Evolutionary conservation across 2,329 filamentous ascomycete genomes (phyloP).

Genomic region (Colletotrichum tropicicola): DNA sequence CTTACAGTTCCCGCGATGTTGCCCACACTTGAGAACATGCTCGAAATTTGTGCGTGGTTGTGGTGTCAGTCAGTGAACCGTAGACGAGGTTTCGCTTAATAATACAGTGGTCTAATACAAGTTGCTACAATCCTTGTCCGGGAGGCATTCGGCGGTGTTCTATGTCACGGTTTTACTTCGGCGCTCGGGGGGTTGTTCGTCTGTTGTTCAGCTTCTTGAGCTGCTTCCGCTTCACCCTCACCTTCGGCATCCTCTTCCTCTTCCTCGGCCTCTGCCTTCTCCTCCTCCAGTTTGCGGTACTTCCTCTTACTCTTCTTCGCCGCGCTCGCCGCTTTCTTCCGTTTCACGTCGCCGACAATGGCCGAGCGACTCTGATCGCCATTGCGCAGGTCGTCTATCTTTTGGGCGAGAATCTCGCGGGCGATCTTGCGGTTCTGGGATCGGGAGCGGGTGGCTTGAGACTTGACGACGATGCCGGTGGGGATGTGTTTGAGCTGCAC

Average conservation of each 20-base stretch:
- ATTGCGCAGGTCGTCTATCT: conserved; percentile 75
- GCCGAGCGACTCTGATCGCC: conserved; percentile 74
- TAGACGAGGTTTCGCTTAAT: not conserved
- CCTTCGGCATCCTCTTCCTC: conserved; percentile 27
- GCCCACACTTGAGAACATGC: not conserved
- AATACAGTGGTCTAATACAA: not conserved
- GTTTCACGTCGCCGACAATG: conserved; percentile 70
- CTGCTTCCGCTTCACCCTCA: conserved; percentile 21
- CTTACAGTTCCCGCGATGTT: conserved; percentile 36
- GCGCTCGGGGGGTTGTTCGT: conserved; percentile 4
- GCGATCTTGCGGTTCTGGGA: conserved; percentile 90
- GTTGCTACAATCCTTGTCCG: not conserved
- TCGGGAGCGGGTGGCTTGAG: conserved; percentile 87
- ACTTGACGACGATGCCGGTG: conserved; percentile 93
- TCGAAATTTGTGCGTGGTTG: not conserved
- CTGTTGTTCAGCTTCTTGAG: conserved; percentile 7
- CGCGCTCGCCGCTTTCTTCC: conserved; percentile 77
- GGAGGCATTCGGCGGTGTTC: not conserved
- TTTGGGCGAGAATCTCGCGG: conserved; percentile 77
- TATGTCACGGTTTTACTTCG: conserved; percentile 25
- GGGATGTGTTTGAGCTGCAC: conserved; percentile 92
- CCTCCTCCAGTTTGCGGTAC: conserved; percentile 70
- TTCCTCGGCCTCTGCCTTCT: conserved; percentile 42
- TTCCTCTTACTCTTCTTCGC: conserved; percentile 86
- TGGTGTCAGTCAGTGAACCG: not conserved